Percentiles rank a stretch among this genome's conserved stretches.
Conservation (phyloP, 2,329 filamentous ascomycete genomes). For the Dothideomycetidae sp. region DNA sequence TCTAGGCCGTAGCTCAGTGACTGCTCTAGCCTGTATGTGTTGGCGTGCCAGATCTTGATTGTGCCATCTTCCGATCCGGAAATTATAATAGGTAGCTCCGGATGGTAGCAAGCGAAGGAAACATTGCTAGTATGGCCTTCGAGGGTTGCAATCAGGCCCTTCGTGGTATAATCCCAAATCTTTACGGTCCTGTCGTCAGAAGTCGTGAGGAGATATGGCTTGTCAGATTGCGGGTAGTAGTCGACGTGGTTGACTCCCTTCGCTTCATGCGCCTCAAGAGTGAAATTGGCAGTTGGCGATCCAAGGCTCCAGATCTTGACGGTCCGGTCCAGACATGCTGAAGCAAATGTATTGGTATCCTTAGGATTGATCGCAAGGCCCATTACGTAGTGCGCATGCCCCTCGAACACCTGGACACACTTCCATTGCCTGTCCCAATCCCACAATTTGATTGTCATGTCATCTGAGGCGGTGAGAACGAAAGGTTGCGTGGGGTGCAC, state of each 20-base stretch:
- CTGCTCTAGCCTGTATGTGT: constrained; percentile 91
- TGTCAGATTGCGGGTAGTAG: constrained; percentile 57
- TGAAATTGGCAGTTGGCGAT: constrained; percentile 88
- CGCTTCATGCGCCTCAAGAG: constrained; percentile 88
- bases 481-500: constrained; percentile 94
- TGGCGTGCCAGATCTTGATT: constrained; percentile 96
- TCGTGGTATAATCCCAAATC: constrained; percentile 98
- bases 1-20: constrained; percentile 92
- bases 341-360: constrained; percentile 51
- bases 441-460: constrained; percentile 98
- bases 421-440: constrained; percentile 99
- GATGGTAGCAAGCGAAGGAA: constrained; percentile 95
- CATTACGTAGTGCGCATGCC: constrained; percentile 95
- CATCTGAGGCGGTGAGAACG: constrained; percentile 89
- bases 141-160: constrained; percentile 87
- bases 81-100: constrained; percentile 90
- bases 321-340: constrained; percentile 87
- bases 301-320: constrained; percentile 98
- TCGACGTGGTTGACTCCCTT: constrained; percentile 98
- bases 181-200: constrained; percentile 95
- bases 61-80: constrained; percentile 96
- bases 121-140: constrained; percentile 98
- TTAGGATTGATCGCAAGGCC: constrained; percentile 94
- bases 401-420: constrained; percentile 91
- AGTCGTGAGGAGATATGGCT: constrained; percentile 82